Evolutionary conservation across 2,329 filamentous ascomycete species (phyloP).

Genomic region (Alternaria burnsii): DNA sequence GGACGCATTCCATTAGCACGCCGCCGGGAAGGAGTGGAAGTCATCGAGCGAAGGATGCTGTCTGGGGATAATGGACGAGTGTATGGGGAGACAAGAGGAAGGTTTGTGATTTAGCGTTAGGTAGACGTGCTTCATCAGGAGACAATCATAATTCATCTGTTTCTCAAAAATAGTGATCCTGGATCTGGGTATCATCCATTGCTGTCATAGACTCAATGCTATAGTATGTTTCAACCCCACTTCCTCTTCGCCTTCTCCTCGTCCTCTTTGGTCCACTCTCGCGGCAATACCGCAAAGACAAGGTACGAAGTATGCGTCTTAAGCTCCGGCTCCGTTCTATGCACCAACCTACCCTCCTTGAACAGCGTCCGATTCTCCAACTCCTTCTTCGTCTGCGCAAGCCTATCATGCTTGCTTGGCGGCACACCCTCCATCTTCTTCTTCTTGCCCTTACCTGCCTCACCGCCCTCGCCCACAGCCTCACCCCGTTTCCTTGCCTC

Average conservation of each 20-base stretch:
- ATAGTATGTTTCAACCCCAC: conserved; percentile 33
- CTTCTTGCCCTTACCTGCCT: conserved; percentile 27
- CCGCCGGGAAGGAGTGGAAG: conserved; percentile 53
- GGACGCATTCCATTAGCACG: conserved; percentile 66
- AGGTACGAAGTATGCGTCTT: conserved; percentile 98
- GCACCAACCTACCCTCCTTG: conserved; percentile 78
- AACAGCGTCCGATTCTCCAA: conserved; percentile 58
- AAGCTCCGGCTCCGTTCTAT: conserved; percentile 84
- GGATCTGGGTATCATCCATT: background rate
- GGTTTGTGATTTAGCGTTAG: background rate
- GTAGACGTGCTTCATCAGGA: background rate
- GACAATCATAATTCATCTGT: background rate
- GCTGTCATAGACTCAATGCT: background rate
- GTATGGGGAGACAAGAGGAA: background rate
- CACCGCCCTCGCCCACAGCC: conserved; percentile 21
- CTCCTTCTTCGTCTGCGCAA: conserved; percentile 40
- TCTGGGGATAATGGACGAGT: conserved; percentile 50
- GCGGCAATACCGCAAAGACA: conserved; percentile 89
- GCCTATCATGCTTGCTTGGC: conserved; percentile 42
- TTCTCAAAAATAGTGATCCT: background rate
- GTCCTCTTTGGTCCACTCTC: conserved; percentile 83
- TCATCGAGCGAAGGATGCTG: conserved; percentile 55
- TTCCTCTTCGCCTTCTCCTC: conserved; percentile 70
- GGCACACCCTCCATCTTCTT: conserved; percentile 35
- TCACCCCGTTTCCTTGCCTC: conserved; percentile 45